Evolutionary conservation across 768 basidiomycete genomes (phyloP), one percentile per base, ranked within the genome.

Genomic region (Jaapia argillacea): DNA sequence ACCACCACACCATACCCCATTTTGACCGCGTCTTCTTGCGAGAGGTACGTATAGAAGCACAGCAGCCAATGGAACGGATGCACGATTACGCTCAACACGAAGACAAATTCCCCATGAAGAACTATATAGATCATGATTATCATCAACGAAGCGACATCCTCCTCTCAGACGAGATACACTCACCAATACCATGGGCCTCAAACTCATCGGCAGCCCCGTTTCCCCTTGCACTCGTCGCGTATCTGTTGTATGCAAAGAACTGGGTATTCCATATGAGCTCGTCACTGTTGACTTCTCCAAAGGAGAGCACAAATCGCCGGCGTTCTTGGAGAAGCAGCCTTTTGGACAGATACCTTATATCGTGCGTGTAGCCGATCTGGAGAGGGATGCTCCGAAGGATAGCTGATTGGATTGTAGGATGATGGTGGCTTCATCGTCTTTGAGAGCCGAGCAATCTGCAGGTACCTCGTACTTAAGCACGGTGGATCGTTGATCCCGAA

Each of bases 351-450:
- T 80, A 22, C 79, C 80, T 2, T 74, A 69, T 54, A 66, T 81
- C 43, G 73, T 70, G 55, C 21, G 59, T 53, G 24, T 16, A 16
- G 10, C 10, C 23, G 6, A 5, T 18, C 37, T 38, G 12, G n/a
- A 22, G 3, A 24, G 22, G n/a, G 5, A 7, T 28, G 13, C 13
- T 20, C 3, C 12, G 25, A 33, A 1, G 13, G 23, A 6, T 14
- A 18, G 31, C 18, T 20, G n/a, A n/a, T n/a, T 20, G 10, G 22
- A n/a, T 5, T 21, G 6, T 21, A 51, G 20, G 52, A 77, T 41
- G 79, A 83, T 21, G 78, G 77, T 31, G 81, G 78, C 4, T 74
- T 81, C 58, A 62, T 71, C 44, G 50, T 86, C 22, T 82, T 69
- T 56, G 79, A 81, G 52, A 71, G 70, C 31, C 74, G 79, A 12